Evolutionary conservation across 208 protist genomes (phyloP).

Genomic region (Leishmania martiniquensis): DNA sequence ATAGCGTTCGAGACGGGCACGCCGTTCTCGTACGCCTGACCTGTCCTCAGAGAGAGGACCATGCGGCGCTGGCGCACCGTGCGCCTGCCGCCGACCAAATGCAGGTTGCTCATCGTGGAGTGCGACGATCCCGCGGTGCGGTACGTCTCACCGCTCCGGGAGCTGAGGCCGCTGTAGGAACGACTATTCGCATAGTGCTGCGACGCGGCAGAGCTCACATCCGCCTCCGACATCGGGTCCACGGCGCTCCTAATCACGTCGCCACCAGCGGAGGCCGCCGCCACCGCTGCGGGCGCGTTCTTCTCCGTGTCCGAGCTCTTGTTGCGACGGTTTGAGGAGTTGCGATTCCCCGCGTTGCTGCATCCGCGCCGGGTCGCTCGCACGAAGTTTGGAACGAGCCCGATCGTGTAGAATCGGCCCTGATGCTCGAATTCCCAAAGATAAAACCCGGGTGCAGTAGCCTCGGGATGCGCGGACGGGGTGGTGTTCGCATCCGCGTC

Average conservation of each 20-base stretch:
- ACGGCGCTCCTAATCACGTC: not conserved
- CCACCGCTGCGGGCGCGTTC: not conserved
- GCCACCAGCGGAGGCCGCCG: not conserved
- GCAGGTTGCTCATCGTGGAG: slow-evolving; percentile 16
- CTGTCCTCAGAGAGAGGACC: slow-evolving; percentile 15
- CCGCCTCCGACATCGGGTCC: slow-evolving; percentile 7
- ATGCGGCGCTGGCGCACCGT: slow-evolving; percentile 7
- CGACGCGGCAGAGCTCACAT: slow-evolving; percentile 6
- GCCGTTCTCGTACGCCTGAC: slow-evolving; percentile 6
- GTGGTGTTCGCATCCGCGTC: not conserved
- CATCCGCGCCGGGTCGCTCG: slow-evolving; percentile 7
- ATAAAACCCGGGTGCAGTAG: not conserved
- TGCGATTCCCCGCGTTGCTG: not conserved
- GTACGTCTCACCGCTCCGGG: slow-evolving; percentile 15
- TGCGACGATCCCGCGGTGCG: slow-evolving; percentile 11
- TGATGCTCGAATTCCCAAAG: slow-evolving; percentile 34
- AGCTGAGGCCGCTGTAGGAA: slow-evolving; percentile 9
- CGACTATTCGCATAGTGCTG: not conserved
- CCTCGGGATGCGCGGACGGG: not conserved
- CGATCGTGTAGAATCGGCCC: slow-evolving; percentile 11
- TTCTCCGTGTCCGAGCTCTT: not conserved
- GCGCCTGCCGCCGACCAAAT: not conserved
- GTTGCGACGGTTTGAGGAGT: not conserved
- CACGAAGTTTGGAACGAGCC: slow-evolving; percentile 27
- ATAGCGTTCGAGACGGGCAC: not conserved